Conservation (phyloP, 495 filamentous ascomycete genomes). For the Aspergillus baeticus region DNA sequence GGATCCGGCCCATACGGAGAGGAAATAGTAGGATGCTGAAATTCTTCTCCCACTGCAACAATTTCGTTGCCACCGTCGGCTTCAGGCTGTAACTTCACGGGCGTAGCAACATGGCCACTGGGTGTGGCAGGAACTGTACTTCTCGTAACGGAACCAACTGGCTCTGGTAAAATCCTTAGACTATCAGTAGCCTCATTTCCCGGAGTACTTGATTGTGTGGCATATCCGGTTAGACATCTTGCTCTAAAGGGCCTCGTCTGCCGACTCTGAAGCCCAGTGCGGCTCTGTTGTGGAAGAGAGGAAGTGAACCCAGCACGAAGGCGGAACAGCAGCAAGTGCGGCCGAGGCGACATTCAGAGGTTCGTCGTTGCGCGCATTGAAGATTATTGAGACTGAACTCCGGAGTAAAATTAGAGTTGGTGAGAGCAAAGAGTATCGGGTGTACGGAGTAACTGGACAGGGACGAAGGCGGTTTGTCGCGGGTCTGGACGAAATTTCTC, state of each 20-base stretch:
- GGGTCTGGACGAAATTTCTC: background rate
- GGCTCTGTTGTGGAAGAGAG: slow-evolving; percentile 22
- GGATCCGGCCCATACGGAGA: background rate
- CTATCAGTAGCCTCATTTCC: background rate
- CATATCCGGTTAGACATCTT: slow-evolving; percentile 19
- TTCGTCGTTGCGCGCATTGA: slow-evolving; percentile 24
- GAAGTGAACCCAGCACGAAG: slow-evolving; percentile 30
- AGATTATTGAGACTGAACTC: background rate
- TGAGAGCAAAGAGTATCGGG: background rate
- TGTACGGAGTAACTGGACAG: background rate
- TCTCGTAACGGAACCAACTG: background rate
- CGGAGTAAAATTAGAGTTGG: too few species aligned
- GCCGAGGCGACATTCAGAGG: slow-evolving; percentile 43
- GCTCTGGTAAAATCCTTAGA: background rate
- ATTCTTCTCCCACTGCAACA: too few species aligned
- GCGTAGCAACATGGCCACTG: background rate
- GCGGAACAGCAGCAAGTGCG: slow-evolving; percentile 30
- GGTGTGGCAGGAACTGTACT: background rate
- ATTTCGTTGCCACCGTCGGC: too few species aligned
- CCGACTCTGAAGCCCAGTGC: slow-evolving; percentile 24
- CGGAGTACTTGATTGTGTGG: slow-evolving; percentile 14
- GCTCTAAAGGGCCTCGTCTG: slow-evolving; percentile 2
- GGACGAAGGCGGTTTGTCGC: background rate
- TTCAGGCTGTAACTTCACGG: background rate
- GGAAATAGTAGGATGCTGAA: background rate